Conservation (phyloP, 2,329 filamentous ascomycete species). For the Nothopassalora personata region DNA sequence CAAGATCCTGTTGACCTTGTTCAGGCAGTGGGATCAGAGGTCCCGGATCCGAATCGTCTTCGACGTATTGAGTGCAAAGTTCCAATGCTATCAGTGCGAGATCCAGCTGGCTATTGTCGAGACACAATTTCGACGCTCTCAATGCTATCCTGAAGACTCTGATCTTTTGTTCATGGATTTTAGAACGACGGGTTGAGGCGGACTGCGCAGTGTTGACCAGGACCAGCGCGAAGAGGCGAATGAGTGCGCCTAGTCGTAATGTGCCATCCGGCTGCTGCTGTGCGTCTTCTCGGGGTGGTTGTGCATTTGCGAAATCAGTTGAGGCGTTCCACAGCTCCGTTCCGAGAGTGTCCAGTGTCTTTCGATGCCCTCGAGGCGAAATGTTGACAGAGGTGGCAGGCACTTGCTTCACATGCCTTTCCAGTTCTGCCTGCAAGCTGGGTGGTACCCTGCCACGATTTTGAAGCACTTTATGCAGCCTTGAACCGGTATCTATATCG, state of each 20-base stretch:
- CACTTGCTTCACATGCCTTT: slow-evolving; percentile 15
- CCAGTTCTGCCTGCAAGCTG: slow-evolving; percentile 17
- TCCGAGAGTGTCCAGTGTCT: slow-evolving; percentile 52
- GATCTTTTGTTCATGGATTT: slow-evolving; percentile 33
- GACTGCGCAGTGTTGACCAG: slow-evolving; percentile 57
- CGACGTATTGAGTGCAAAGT: slow-evolving; percentile 52
- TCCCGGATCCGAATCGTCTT: slow-evolving; percentile 1
- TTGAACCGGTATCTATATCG: slow-evolving; percentile 5
- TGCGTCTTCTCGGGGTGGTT: slow-evolving; percentile 4
- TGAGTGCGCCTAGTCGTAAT: slow-evolving; percentile 25
- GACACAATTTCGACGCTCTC: slow-evolving; percentile 58
- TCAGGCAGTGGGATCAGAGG: slow-evolving; percentile 15
- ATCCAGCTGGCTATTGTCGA: slow-evolving; percentile 54
- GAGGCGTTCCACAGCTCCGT: slow-evolving; percentile 65
- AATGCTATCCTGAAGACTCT: slow-evolving; percentile 64
- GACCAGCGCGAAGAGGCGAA: slow-evolving; percentile 59
- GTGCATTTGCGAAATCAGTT: slow-evolving; percentile 35
- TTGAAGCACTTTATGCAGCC: slow-evolving; percentile 12
- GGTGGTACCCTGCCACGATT: slow-evolving; percentile 13
- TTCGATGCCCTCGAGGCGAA: slow-evolving; percentile 31
- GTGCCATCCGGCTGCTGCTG: neutral
- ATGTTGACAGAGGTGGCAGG: slow-evolving; percentile 8
- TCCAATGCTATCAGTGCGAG: slow-evolving; percentile 59
- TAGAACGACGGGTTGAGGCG: slow-evolving; percentile 18
- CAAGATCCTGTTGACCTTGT: neutral